Evolutionary conservation across 2,329 filamentous ascomycete genomes (phyloP), one percentile per base, ranked within the genome.

Genomic region (Atkinsonella hypoxylon): DNA sequence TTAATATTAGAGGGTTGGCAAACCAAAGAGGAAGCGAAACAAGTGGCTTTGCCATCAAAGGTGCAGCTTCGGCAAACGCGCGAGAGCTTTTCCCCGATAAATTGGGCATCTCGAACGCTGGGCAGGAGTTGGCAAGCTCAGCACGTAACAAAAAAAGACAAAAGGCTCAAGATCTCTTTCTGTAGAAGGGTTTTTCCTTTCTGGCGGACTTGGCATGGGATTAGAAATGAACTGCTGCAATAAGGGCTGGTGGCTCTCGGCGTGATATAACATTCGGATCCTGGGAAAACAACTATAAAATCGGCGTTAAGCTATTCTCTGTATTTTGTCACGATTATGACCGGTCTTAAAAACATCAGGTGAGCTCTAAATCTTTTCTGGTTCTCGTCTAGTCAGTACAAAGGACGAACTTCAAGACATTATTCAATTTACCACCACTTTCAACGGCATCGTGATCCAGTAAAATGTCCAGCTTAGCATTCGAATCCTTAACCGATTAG

Each of bases 131-230:
- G 15, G 86, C 89, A 59, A 53, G 80, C 70, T 55, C 60, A 81
- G 26, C 56, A 22, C 57, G 60, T 46, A 48, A 63, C 56, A 56
- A 86, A 85, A 63, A 65, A 54, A 77, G 86, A 56, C 79, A 83
- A 58, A 81, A 73, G 61, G 86, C 86, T 0, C 83, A 87, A 58
- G 86, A 90, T 67, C 70, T 86, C 55, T 90, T 89, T 62, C 73
- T 75, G 54, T 89, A 34, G 44, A 11, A n/a, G 10, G 2, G 20
- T 4, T n/a, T 13, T 32, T 26, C 8, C 8, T 7, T 26, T 26
- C 26, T 26, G 26, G 4, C 26, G 26, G 26, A 26, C 26, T 26
- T 26, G 26, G 26, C 6, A 26, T 26, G 26, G 26, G 26, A 31
- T 39, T 15, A 10, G 11, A 30, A 10, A n/a, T 9, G 20, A 31